These are phyloP conservation scores for Dillenia suffruticosa DNA, from an alignment of 164 flowering plant species.

Conservation along the genomic window DNA sequence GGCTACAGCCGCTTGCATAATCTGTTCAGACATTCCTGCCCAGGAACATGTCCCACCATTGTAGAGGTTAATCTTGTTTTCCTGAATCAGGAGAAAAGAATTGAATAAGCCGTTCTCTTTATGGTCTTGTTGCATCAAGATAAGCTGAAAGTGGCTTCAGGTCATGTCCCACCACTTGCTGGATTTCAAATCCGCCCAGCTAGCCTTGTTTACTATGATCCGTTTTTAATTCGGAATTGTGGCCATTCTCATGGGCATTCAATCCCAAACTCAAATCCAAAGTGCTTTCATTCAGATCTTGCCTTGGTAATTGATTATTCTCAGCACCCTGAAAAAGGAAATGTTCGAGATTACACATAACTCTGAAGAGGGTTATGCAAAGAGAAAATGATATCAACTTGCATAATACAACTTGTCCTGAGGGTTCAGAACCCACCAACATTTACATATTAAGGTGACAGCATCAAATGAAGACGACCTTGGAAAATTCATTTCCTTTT, in stretches of 20 bases:
- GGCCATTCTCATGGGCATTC: conserved; percentile 33
- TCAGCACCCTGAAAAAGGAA: conserved; percentile 31
- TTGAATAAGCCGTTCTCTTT: too few species aligned
- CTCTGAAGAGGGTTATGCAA: not conserved
- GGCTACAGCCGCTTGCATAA: too few species aligned
- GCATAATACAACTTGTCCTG: too few species aligned
- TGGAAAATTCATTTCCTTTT: not conserved
- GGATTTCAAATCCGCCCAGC: conserved; percentile 13
- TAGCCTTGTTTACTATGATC: conserved; percentile 16
- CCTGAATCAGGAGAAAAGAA: too few species aligned
- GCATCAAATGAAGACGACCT: not conserved
- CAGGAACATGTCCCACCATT: too few species aligned
- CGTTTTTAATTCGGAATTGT: conserved; percentile 21
- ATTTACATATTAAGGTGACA: too few species aligned
- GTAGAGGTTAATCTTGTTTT: too few species aligned
- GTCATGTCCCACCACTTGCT: conserved; percentile 10
- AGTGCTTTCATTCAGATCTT: conserved; percentile 67
- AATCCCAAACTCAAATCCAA: conserved; percentile 65
- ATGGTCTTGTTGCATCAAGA: not conserved
- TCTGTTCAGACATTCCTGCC: too few species aligned
- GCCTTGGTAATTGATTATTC: conserved; percentile 34
- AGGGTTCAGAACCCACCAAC: too few species aligned
- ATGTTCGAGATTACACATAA: not conserved
- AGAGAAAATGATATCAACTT: not conserved
- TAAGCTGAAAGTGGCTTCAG: conserved; percentile 2